These are phyloP conservation scores for Fomes fomentarius DNA, from an alignment of 1,284 basidiomycete genomes.

Conservation along the genomic window DNA sequence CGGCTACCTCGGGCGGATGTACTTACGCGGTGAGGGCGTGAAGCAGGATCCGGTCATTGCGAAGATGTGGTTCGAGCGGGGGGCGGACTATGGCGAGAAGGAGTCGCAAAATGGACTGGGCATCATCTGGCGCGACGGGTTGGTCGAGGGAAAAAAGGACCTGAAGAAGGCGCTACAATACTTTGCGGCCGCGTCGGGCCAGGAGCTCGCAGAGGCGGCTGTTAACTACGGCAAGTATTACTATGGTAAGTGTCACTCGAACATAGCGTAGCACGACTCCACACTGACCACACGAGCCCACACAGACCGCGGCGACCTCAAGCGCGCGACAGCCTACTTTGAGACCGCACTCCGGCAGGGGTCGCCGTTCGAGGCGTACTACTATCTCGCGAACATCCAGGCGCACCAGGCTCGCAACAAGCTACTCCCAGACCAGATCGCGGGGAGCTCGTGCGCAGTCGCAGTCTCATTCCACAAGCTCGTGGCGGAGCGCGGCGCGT, in stretches of 20 bases:
- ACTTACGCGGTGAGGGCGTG: slow-evolving; percentile 91
- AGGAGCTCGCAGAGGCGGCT: slow-evolving; percentile 89
- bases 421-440: slow-evolving; percentile 47
- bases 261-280: background rate
- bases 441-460: slow-evolving; percentile 77
- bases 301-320: slow-evolving; percentile 65
- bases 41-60: slow-evolving; percentile 78
- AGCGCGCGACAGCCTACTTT: slow-evolving; percentile 71
- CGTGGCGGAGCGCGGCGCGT: slow-evolving; percentile 85
- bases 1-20: slow-evolving; percentile 91
- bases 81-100: slow-evolving; percentile 79
- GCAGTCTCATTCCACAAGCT: slow-evolving; percentile 91
- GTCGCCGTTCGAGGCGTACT: slow-evolving; percentile 91
- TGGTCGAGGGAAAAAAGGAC: slow-evolving; percentile 70
- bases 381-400: slow-evolving; percentile 86
- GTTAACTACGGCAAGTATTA: slow-evolving; percentile 89
- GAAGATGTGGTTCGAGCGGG: slow-evolving; percentile 94
- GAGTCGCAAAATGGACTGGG: slow-evolving; percentile 91
- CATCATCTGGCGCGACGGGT: slow-evolving; percentile 89
- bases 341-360: slow-evolving; percentile 84
- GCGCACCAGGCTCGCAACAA: slow-evolving; percentile 54
- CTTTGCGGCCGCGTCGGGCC: slow-evolving; percentile 82
- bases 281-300: no score
- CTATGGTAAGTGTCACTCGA: slow-evolving; percentile 58
- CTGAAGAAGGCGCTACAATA: slow-evolving; percentile 67